Evolutionary conservation across 1,284 basidiomycete species (phyloP).

Genomic region (Microstroma glucosiphilum): DNA sequence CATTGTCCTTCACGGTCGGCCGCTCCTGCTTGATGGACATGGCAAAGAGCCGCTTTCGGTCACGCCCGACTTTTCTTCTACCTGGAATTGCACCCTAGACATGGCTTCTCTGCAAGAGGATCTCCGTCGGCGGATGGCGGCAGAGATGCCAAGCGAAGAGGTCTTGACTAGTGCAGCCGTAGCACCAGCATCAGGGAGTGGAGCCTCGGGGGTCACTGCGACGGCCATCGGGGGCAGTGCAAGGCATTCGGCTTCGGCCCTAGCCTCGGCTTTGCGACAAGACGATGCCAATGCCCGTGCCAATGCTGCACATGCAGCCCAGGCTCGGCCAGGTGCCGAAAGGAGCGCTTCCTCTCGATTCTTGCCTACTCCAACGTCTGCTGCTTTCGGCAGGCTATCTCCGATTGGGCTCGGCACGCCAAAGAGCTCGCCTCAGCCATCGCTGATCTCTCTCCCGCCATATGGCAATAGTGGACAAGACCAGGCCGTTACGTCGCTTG

Average conservation of each 20-base stretch:
- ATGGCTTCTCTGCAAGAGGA: neutral
- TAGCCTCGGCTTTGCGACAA: neutral
- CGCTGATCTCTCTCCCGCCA: neutral
- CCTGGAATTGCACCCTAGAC: slow-evolving; percentile 13
- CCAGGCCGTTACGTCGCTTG: neutral
- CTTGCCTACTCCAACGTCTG: neutral
- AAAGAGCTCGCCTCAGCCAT: slow-evolving; percentile 4
- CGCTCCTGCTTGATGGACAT: slow-evolving; percentile 3
- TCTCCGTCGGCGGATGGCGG: neutral
- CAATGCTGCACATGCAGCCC: neutral
- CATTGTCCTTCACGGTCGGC: slow-evolving; percentile 9
- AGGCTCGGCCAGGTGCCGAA: neutral
- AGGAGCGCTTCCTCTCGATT: neutral
- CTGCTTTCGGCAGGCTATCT: neutral
- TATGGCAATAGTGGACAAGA: too few species aligned
- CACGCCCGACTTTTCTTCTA: slow-evolving; percentile 10
- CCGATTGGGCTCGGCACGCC: neutral
- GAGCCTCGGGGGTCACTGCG: neutral
- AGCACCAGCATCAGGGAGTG: neutral
- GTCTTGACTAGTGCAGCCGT: neutral
- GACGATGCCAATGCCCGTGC: neutral
- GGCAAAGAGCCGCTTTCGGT: neutral
- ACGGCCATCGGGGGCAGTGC: neutral
- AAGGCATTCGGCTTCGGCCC: neutral
- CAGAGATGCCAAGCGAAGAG: neutral